Conservation (phyloP, 2,329 filamentous ascomycete genomes). For the Paramyrothecium sp. region DNA sequence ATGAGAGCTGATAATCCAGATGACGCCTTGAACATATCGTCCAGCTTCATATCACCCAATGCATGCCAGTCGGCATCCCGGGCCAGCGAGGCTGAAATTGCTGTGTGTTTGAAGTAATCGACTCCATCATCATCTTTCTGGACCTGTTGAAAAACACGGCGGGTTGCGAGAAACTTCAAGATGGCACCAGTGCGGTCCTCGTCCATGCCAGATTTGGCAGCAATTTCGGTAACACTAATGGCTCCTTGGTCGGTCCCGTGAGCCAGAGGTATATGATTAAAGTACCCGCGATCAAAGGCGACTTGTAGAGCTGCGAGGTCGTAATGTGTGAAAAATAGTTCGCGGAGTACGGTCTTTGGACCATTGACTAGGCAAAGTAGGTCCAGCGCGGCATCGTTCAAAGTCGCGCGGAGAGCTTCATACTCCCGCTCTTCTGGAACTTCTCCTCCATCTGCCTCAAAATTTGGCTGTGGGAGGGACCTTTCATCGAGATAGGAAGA, state of each 20-base stretch:
- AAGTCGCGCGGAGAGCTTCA: neutral
- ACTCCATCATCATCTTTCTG: neutral
- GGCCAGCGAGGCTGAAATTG: neutral
- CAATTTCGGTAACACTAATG: neutral
- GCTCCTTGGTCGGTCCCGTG: neutral
- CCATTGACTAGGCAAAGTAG: neutral
- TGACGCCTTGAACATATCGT: neutral
- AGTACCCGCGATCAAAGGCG: neutral
- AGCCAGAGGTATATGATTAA: neutral
- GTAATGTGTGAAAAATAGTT: neutral
- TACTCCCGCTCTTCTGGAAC: neutral
- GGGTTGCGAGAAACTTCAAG: neutral
- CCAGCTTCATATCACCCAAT: neutral
- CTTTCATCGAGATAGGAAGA: neutral
- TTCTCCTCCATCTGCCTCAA: neutral
- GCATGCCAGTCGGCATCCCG: neutral
- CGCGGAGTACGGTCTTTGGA: neutral
- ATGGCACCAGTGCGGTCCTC: neutral
- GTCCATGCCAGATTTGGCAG: neutral
- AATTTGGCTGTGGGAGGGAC: neutral
- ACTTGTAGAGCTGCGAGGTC: neutral
- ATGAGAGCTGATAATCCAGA: neutral
- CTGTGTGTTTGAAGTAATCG: neutral
- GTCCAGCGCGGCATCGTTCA: neutral
- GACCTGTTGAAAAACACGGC: neutral